These are phyloP conservation scores for Kwoniella dendrophila DNA, from an alignment of 768 basidiomycete genomes.

Conservation along the genomic window DNA sequence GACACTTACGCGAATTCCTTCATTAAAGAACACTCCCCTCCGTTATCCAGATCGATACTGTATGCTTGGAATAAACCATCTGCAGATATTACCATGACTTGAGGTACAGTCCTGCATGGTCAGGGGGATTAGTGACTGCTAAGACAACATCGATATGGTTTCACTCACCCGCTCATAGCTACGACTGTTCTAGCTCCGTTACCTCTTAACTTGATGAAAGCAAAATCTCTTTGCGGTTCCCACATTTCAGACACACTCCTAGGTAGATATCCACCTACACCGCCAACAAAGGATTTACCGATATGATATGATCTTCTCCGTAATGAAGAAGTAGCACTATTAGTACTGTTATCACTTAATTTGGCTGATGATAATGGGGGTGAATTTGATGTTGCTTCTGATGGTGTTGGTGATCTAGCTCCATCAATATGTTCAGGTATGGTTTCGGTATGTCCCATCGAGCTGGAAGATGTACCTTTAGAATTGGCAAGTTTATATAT, in stretches of 20 bases:
- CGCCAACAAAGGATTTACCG: constrained; percentile 54
- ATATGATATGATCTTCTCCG: constrained; percentile 48
- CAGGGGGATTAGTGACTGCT: constrained; percentile 8
- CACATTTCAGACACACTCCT: constrained; percentile 91
- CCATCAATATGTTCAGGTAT: constrained; percentile 18
- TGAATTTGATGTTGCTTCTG: constrained; percentile 39
- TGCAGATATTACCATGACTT: constrained; percentile 94
- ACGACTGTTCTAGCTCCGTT: constrained; percentile 79
- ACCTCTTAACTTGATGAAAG: constrained; percentile 77
- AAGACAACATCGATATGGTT: background rate
- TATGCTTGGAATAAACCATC: constrained; percentile 96
- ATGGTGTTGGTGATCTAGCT: constrained; percentile 50
- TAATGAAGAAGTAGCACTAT: constrained; percentile 43
- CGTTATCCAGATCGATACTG: constrained; percentile 91
- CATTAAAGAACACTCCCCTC: constrained; percentile 91
- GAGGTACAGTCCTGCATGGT: constrained; percentile 75
- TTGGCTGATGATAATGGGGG: constrained; percentile 33
- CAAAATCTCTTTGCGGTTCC: constrained; percentile 95
- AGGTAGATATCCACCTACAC: constrained; percentile 60
- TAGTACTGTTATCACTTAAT: constrained; percentile 14
- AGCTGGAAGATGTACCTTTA: background rate
- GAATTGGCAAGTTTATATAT: constrained; percentile 76
- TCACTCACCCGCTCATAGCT: constrained; percentile 78
- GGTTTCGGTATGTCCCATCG: background rate
- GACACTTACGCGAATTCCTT: constrained; percentile 80